Conservation (phyloP, 176 grass and related monocot genomes). For the Musa itinerans region DNA sequence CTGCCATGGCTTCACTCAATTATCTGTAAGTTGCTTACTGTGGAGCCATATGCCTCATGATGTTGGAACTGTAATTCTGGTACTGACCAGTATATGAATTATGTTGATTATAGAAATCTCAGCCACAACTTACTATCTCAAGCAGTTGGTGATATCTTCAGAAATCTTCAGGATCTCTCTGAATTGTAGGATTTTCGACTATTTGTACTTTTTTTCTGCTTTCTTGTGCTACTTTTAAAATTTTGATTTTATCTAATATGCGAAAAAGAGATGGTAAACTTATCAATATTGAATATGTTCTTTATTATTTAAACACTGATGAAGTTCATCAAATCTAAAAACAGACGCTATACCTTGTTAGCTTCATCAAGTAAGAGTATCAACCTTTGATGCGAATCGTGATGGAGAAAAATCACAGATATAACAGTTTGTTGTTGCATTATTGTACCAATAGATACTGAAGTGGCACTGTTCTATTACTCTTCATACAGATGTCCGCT, state of each 20-base stretch:
- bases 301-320: too few species aligned
- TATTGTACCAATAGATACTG: too few species aligned
- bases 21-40: conserved; percentile 52
- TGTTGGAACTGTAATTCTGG: neutral
- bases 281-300: too few species aligned
- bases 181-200: conserved; percentile 40
- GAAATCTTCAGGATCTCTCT: conserved; percentile 56
- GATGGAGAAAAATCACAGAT: too few species aligned
- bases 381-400: too few species aligned
- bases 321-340: too few species aligned
- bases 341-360: too few species aligned
- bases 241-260: neutral
- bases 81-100: conserved; percentile 8
- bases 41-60: neutral
- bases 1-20: conserved; percentile 53
- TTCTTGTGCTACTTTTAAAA: neutral
- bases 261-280: too few species aligned
- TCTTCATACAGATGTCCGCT: too few species aligned
- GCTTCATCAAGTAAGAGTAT: too few species aligned
- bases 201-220: conserved; percentile 11
- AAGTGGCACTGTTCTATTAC: too few species aligned
- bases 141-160: conserved; percentile 64
- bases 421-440: too few species aligned
- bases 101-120: conserved; percentile 45
- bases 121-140: conserved; percentile 68